Base-by-base conservation (phyloP, 2,329 filamentous ascomycete genomes). In the Metarhizium brunneum region DNA sequence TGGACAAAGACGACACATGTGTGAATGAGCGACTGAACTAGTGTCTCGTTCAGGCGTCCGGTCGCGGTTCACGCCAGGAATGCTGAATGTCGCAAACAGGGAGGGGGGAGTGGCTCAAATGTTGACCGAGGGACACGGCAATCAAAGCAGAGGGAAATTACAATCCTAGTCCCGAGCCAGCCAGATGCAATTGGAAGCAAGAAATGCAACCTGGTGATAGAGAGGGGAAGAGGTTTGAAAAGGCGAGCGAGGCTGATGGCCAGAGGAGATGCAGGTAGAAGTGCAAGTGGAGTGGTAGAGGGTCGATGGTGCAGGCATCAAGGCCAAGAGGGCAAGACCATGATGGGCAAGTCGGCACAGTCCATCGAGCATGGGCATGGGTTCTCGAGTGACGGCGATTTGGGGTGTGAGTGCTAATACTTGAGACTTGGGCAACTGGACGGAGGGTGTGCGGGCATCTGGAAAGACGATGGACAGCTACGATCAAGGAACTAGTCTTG, bases 171-270 rank as follows among this genome's bases (percentile, higher is more conserved):
- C n/a, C 48, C 43, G 29, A 32, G 18, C 38, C 35, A 20, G 36
- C 42, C 45, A 5, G 30, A 36, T 40, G 36, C 54, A 45, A 56
- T 50, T 47, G 38, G 40, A 54, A 16, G 13, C 29, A 54, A 47
- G 18, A 40, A 18, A 50, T 47, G 35, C 40, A 51, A 47, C 30
- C 42, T 48, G 42, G 36, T 36, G 48, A 48, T 43, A 47, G 36
- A 54, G 45, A 45, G 25, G 50, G 20, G 30, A 49, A 45, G 47
- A 47, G 43, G 32, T 25, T 32, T 13, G 35, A 48, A 43, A 43
- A 47, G 49, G 14, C 30, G 53, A 53, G 50, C 84, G 61, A 57
- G 56, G 49, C 48, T 52, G 30, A 45, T 30, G 16, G 25, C 13
- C 50, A 38, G 29, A 54, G 18, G 16, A 47, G 53, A 53, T n/a